Evolutionary conservation across 2,329 filamentous ascomycete species (phyloP).

Genomic region (Ophiostoma himal-ulmi): DNA sequence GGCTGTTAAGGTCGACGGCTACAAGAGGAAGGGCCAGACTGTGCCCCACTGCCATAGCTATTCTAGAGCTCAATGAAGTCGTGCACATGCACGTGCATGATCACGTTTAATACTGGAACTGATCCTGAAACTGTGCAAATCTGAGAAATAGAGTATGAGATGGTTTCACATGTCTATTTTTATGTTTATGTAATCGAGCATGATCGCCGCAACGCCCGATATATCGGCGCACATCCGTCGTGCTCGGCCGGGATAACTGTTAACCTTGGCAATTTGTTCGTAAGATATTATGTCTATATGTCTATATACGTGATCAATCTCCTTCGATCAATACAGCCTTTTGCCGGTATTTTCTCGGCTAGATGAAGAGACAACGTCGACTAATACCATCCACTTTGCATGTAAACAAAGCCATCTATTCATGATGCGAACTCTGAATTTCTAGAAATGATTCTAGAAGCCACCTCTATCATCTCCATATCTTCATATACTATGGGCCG

Average conservation of each 20-base stretch:
- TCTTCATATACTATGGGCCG: background rate
- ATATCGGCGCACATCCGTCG: too few species aligned
- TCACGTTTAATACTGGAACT: background rate
- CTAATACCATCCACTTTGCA: too few species aligned
- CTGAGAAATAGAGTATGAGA: too few species aligned
- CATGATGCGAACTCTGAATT: background rate
- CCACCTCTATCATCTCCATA: background rate
- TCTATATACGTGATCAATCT: too few species aligned
- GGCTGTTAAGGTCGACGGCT: background rate
- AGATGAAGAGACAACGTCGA: too few species aligned
- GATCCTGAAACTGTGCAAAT: background rate
- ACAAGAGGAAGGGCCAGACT: background rate
- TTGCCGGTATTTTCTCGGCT: too few species aligned
- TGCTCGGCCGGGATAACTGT: background rate
- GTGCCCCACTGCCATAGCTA: background rate
- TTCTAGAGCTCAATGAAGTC: background rate
- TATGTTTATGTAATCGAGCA: background rate
- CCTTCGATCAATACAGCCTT: too few species aligned
- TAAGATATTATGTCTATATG: too few species aligned
- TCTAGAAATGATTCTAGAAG: background rate
- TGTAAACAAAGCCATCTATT: background rate
- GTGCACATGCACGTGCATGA: background rate
- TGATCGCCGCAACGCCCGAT: too few species aligned
- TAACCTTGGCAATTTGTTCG: background rate
- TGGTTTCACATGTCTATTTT: background rate